Evolutionary conservation across 176 grass and related monocot species (phyloP), one percentile per base, ranked within the genome.

Genomic region (Aegilops speltoides): DNA sequence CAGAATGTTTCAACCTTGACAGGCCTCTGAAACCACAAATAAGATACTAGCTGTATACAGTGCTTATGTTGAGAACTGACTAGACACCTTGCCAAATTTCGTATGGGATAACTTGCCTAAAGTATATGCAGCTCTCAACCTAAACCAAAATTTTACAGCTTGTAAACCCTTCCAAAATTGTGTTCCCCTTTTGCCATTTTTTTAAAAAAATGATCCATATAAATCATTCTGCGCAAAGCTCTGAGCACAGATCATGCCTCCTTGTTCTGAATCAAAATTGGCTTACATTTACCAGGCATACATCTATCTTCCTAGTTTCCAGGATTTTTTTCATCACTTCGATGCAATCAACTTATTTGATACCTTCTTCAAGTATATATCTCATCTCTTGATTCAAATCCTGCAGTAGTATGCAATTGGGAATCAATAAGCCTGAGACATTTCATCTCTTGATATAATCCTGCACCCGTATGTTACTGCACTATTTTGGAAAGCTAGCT

Each of bases 401-500:
- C 38, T 17, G 25, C 11, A 64, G 37, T 10, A 10, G 36, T 64
- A 64, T 40, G 36, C 20, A 0, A 89, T 78, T 68, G 45, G 25
- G 29, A 32, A 76, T 20, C 3, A 76, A 54, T 52, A 76, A 54
- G 8, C 45, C 16, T 22, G 46, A 19, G 26, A 16, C 4, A 8
- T 26, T 31, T 52, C 73, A 63, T 89, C 83, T 78, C 32, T 48
- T 77, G 45, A 17, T 62, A 12, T 72, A 17, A 29, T 79, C 19
- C 70, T 57, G 11, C 32, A 65, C 71, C 9, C 23, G 8, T 45
- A 60, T 75, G 65, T 25, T 3, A 33, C 83, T 50, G 60, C 69
- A 26, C 2, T 54, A 19, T 62, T 15, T 60, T 24, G 29, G 83
- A 67, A 46, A 11, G 10, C 7, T 38, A 10, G 29, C 10, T 11